phyloP scores from a whole-genome alignment of 495 filamentous ascomycete species.

The Oidiodendron maius region DNA sequence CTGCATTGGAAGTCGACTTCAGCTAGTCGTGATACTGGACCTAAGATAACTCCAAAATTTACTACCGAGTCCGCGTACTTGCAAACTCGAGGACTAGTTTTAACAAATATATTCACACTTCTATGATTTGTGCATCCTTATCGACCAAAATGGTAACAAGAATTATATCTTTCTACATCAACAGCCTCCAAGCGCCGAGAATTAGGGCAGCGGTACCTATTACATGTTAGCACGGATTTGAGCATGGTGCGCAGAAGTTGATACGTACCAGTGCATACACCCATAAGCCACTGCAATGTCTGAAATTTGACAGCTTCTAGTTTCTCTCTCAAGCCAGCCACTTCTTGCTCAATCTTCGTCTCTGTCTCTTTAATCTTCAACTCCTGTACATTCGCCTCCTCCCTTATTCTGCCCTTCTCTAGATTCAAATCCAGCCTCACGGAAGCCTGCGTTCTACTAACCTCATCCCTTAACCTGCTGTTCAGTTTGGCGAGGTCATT shows the following conservation, averaged over 20 bases:
- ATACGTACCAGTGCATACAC: slow-evolving; percentile 71
- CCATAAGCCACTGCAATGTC: slow-evolving; percentile 97
- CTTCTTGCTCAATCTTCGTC: slow-evolving; percentile 96
- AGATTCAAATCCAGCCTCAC: slow-evolving; percentile 91
- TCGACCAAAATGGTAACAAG: no score
- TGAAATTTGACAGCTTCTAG: slow-evolving; percentile 97
- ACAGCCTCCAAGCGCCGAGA: slow-evolving; percentile 91
- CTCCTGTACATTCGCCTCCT: slow-evolving; percentile 95
- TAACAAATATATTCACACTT: no score
- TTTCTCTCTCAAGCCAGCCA: slow-evolving; percentile 81
- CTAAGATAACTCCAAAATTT: no score
- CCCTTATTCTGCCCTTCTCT: slow-evolving; percentile 93
- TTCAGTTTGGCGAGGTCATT: slow-evolving; percentile 93
- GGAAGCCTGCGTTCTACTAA: slow-evolving; percentile 84
- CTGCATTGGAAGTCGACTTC: no score
- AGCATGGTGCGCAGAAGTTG: background rate
- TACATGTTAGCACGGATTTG: slow-evolving; percentile 26
- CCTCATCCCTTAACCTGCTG: slow-evolving; percentile 83
- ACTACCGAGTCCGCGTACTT: no score
- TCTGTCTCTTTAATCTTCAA: slow-evolving; percentile 99
- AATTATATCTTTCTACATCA: slow-evolving; percentile 44
- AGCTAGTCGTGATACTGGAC: no score
- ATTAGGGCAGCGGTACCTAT: slow-evolving; percentile 74
- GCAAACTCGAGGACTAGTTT: no score
- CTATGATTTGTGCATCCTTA: no score